Percentiles rank a stretch among this genome's conserved stretches.
These are phyloP conservation scores for Drosera spatulata DNA, from an alignment of 179 eudicot species.

Conservation along the genomic window DNA sequence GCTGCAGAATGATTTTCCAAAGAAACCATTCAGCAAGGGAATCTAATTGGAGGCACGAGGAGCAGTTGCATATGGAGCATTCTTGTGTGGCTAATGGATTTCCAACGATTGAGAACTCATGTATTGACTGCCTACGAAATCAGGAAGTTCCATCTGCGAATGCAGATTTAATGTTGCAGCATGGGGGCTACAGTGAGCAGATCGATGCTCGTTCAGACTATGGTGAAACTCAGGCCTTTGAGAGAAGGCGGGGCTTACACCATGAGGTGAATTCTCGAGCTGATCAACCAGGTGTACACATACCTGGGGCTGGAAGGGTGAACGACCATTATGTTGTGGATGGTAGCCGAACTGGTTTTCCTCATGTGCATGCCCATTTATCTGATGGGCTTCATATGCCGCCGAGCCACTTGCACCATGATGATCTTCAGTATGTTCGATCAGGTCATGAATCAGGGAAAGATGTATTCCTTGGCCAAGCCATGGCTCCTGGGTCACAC, in stretches of 20 bases:
- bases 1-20: conserved; percentile 50
- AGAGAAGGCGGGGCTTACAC: conserved; percentile 47
- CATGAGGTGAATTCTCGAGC: conserved; percentile 31
- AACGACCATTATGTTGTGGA: conserved; percentile 49
- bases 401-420: conserved; percentile 35
- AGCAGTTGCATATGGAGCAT: conserved; percentile 42
- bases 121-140: conserved; percentile 40
- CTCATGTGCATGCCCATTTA: conserved; percentile 23
- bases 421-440: conserved; percentile 43
- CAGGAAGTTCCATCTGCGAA: conserved; percentile 30
- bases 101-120: conserved; percentile 28
- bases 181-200: conserved; percentile 39
- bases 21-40: conserved; percentile 51
- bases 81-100: conserved; percentile 2
- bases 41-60: conserved; percentile 52
- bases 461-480: conserved; percentile 50
- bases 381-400: conserved; percentile 35
- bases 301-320: conserved; percentile 50
- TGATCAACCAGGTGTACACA: conserved; percentile 46
- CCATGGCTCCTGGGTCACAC: conserved; percentile 40
- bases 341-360: conserved; percentile 28
- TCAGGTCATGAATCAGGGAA: conserved; percentile 49
- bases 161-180: conserved; percentile 12
- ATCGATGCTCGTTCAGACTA: conserved; percentile 29
- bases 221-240: conserved; percentile 37